A percentile compares a stretch with the other conserved stretches of the same genome.
Evolutionary conservation across 1,139 yeast genomes (phyloP).

Genomic region (Lodderomyces pseudojiufengensis): DNA sequence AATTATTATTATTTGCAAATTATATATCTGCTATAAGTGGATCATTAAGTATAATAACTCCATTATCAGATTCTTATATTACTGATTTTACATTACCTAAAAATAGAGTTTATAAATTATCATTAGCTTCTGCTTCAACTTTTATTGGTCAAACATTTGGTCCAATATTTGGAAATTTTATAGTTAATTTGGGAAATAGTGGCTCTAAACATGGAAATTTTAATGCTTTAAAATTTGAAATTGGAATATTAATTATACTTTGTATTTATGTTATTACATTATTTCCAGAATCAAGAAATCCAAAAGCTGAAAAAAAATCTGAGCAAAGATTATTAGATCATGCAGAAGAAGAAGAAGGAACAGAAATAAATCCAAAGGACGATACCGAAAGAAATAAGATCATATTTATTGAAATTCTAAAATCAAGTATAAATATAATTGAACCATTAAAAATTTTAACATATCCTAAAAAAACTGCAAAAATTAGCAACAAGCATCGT

Average conservation of each 20-base stretch:
- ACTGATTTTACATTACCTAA: conserved; percentile 54
- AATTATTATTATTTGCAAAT: conserved; percentile 29
- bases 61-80: conserved; percentile 55
- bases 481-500: conserved; percentile 6
- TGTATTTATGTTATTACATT: conserved; percentile 30
- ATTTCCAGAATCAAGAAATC: conserved; percentile 58
- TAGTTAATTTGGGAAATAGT: conserved; percentile 5
- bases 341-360: not conserved
- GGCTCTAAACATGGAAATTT: not conserved
- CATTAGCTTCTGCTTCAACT: conserved; percentile 52
- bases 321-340: conserved; percentile 22
- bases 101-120: conserved; percentile 52
- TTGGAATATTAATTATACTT: conserved; percentile 20
- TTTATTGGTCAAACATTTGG: conserved; percentile 62
- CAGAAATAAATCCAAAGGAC: not conserved
- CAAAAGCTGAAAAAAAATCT: conserved; percentile 43
- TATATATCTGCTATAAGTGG: conserved; percentile 50
- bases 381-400: not conserved
- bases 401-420: conserved; percentile 9
- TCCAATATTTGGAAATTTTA: conserved; percentile 52
- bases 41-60: conserved; percentile 44
- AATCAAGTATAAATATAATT: conserved; percentile 23
- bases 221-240: conserved; percentile 23
- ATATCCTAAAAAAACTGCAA: conserved; percentile 7
- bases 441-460: conserved; percentile 32